A percentile compares a stretch with the other conserved stretches of the same genome.
These are phyloP conservation scores for Dendrocalamus latiflorus DNA, from an alignment of 202 grass and related monocot genomes.

Conservation along the genomic window DNA sequence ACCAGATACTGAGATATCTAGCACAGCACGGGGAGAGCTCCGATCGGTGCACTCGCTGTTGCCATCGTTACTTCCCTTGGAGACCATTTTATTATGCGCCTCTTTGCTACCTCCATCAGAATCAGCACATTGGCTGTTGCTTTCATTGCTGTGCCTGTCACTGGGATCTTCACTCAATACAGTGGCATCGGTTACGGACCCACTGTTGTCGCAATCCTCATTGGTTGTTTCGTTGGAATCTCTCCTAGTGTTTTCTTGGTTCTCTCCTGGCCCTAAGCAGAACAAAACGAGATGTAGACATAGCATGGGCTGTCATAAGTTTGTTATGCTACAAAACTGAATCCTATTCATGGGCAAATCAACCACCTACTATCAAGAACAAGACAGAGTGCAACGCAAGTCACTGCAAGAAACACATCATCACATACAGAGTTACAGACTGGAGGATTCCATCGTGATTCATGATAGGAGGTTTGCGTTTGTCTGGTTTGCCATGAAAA, in stretches of 20 bases:
- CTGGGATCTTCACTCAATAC: neutral
- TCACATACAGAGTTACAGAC: neutral
- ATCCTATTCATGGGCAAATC: conserved; percentile 3
- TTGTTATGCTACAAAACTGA: neutral
- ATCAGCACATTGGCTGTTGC: conserved; percentile 25
- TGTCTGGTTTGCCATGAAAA: conserved; percentile 12
- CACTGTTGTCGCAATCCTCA: neutral
- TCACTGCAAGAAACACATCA: conserved; percentile 33
- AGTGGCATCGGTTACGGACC: neutral
- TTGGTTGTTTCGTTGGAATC: neutral
- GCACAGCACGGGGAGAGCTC: too few species aligned
- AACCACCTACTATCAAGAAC: conserved; percentile 20
- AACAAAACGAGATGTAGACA: conserved; percentile 9
- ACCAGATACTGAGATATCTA: too few species aligned
- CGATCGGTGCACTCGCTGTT: conserved; percentile 32
- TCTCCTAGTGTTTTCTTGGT: conserved; percentile 13
- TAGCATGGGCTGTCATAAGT: neutral
- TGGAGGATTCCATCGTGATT: neutral
- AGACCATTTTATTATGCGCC: neutral
- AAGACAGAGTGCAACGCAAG: conserved; percentile 23
- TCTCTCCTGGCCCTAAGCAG: conserved; percentile 24
- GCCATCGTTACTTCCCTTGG: conserved; percentile 1
- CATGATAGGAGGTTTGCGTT: neutral
- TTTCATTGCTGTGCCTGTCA: conserved; percentile 5
- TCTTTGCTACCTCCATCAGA: conserved; percentile 21